Evolutionary conservation across 352 stramenopile species (phyloP).

Genomic region (Globisporangium spinosum): DNA sequence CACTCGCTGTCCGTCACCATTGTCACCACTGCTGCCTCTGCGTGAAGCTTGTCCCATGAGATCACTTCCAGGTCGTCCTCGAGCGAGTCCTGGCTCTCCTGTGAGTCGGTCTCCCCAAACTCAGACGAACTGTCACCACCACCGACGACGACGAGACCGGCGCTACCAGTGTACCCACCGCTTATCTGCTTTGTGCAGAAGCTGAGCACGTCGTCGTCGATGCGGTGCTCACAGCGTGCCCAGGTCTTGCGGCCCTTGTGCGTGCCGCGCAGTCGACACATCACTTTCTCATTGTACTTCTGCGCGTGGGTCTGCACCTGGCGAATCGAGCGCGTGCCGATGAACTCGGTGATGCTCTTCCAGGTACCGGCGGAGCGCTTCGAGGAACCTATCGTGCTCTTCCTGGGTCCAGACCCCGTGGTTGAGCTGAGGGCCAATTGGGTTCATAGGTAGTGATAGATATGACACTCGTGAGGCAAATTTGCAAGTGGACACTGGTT

Average conservation of each 20-base stretch:
- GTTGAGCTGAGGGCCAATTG: neutral
- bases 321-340: slow-evolving; percentile 47
- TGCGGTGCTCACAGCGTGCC: slow-evolving; percentile 53
- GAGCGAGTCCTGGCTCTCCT: slow-evolving; percentile 5
- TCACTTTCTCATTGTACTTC: slow-evolving; percentile 69
- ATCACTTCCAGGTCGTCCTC: slow-evolving; percentile 4
- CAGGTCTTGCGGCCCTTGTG: slow-evolving; percentile 34
- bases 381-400: slow-evolving; percentile 56
- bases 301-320: slow-evolving; percentile 66
- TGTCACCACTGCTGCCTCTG: neutral
- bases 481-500: neutral
- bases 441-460: neutral
- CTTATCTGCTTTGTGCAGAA: neutral
- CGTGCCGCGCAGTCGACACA: slow-evolving; percentile 47
- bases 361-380: slow-evolving; percentile 45
- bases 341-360: slow-evolving; percentile 32
- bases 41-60: slow-evolving; percentile 5
- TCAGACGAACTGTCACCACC: neutral
- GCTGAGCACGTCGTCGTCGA: slow-evolving; percentile 36
- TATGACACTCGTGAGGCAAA: neutral
- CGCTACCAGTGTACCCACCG: neutral
- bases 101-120: neutral
- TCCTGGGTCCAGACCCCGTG: slow-evolving; percentile 42
- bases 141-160: too few relatives aligned
- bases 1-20: neutral